Evolutionary conservation across 2,329 filamentous ascomycete species (phyloP), one percentile per base, ranked within the genome.

Genomic region (Botrytis pseudocinerea): DNA sequence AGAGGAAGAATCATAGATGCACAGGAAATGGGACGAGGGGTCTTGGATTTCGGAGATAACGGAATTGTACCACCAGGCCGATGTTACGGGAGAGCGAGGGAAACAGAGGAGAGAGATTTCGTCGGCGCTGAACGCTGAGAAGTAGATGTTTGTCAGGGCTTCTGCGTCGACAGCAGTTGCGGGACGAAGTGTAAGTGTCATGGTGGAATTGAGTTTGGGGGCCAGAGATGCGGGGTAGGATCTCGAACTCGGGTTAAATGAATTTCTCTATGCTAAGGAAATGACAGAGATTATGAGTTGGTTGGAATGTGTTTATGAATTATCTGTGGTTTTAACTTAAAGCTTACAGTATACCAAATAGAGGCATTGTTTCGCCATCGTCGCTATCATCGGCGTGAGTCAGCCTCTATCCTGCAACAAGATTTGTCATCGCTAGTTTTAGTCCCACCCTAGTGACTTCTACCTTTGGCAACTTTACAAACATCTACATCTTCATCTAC

Each of bases 51-150:
- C 85, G n/a, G 83, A 79, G 10, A 79, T 42, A 3, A 84, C 76
- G 12, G 76, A 75, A 20, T 77, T 71, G 48, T 76, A 65, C 82
- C 85, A 85, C 77, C 85, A 83, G 1, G 76, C 75, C 38, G 76
- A 75, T 32, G 81, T 74, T 4, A 77, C 65, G 10, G 78, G 74
- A 3, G 76, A 61, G 25, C 65, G 65, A 2, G 82, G 82, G 48
- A 85, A 85, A 51, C 84, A 82, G 28, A 81, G 77, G 9, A 78
- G 75, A 32, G 81, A 81, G 22, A 87, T 79, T 5, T 81, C 73
- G 54, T 82, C 84, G 63, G 78, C 75, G 4, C 75, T 72, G 76
- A 88, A 88, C 61, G 85, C 84, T 18, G 82, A 80, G 74, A 85
- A 80, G 78, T 86, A 86, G 75, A 85, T 81, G 18, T 82, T 79